A percentile compares a stretch with the other conserved stretches of the same genome.
Evolutionary conservation across 1,139 yeast species (phyloP).

Genomic region (Suhomyces atakaporum): DNA sequence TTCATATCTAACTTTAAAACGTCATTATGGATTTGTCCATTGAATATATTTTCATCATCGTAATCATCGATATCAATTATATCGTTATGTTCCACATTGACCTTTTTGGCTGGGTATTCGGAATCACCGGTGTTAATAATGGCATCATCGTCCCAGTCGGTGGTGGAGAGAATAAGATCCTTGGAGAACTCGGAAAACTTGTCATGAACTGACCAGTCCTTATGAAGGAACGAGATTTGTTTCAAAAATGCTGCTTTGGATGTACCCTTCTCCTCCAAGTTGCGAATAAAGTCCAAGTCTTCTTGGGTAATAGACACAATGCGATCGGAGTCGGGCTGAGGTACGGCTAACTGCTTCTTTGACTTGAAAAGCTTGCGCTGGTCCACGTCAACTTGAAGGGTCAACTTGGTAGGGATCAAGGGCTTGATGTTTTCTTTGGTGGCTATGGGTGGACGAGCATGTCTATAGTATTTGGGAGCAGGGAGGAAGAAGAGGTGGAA

Average conservation of each 20-base stretch:
- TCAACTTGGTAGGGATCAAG: conserved; percentile 58
- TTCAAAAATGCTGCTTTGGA: conserved; percentile 21
- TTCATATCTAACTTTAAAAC: conserved; percentile 74
- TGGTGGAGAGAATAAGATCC: conserved; percentile 69
- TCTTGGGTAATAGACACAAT: conserved; percentile 30
- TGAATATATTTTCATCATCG: conserved; percentile 77
- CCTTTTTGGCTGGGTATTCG: conserved; percentile 9
- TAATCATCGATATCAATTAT: conserved; percentile 44
- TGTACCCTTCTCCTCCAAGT: conserved; percentile 25
- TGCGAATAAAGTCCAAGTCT: conserved; percentile 36
- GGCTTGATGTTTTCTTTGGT: conserved; percentile 47
- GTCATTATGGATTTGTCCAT: conserved; percentile 58
- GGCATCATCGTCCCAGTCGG: conserved; percentile 80
- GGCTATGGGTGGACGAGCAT: conserved; percentile 53
- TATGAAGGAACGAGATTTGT: conserved; percentile 35
- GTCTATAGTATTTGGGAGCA: conserved; percentile 54
- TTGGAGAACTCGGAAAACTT: conserved; percentile 48
- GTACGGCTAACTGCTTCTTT: conserved; percentile 3
- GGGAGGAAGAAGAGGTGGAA: conserved; percentile 71
- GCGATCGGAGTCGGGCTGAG: conserved; percentile 7
- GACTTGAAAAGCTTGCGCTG: conserved; percentile 47
- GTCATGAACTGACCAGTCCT: conserved; percentile 42
- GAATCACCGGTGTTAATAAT: conserved; percentile 54
- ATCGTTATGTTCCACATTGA: conserved; percentile 11
- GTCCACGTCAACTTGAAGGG: conserved; percentile 52